Percentiles rank a stretch among this genome's conserved stretches.
Evolutionary conservation across 768 basidiomycete genomes (phyloP).

Genomic region (Tricholoma bakamatsutake): DNA sequence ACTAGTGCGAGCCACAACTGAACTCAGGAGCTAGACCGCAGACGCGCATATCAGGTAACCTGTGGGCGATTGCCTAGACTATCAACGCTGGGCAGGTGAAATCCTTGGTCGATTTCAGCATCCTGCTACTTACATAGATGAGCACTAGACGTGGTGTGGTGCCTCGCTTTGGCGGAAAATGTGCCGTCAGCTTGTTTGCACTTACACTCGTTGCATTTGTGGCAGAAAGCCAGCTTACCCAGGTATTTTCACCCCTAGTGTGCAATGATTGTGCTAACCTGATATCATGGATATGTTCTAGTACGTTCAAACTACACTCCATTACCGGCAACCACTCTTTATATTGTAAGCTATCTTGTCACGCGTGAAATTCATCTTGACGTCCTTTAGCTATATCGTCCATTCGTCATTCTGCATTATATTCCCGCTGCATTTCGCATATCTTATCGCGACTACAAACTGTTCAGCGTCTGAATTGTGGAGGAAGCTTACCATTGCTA

Average conservation of each 20-base stretch:
- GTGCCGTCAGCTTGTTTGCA: conserved; percentile 51
- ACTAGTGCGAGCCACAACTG: too few relatives aligned
- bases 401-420: conserved; percentile 77
- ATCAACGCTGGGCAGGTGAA: conserved; percentile 6
- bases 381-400: conserved; percentile 63
- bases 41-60: neutral
- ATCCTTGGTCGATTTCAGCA: neutral
- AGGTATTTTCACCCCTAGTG: conserved; percentile 39
- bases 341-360: conserved; percentile 55
- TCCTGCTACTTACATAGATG: conserved; percentile 17
- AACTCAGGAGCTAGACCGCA: too few relatives aligned
- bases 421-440: conserved; percentile 76
- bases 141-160: conserved; percentile 16
- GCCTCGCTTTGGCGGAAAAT: conserved; percentile 39
- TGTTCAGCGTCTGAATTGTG: conserved; percentile 45
- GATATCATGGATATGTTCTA: conserved; percentile 21
- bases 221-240: conserved; percentile 67
- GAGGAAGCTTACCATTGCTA: conserved; percentile 43
- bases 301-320: conserved; percentile 75
- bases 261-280: neutral
- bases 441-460: conserved; percentile 47
- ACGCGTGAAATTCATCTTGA: neutral
- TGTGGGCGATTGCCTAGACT: neutral
- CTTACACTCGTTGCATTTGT: conserved; percentile 67
- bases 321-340: conserved; percentile 85